phyloP scores from a whole-genome alignment of 352 stramenopile genomes.

The Phytophthora agathidicida region DNA sequence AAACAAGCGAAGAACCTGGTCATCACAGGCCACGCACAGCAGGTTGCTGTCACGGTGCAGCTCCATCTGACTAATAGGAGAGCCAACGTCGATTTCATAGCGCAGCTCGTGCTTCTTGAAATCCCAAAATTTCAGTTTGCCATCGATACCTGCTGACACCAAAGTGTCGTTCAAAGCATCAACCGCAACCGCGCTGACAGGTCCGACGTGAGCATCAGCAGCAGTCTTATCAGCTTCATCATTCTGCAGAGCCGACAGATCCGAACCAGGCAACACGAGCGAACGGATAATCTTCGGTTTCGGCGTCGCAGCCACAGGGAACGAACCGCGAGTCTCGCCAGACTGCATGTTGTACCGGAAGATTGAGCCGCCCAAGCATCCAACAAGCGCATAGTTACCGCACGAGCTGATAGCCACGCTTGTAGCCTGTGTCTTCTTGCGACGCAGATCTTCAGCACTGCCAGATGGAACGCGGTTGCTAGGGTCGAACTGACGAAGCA shows the following conservation, averaged over 20 bases:
- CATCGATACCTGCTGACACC: slow-evolving; percentile 87
- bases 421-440: slow-evolving; percentile 70
- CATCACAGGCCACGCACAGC: slow-evolving; percentile 88
- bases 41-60: slow-evolving; percentile 90
- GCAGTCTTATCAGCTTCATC: slow-evolving; percentile 42
- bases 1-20: slow-evolving; percentile 87
- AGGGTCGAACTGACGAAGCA: slow-evolving; percentile 91
- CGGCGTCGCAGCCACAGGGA: slow-evolving; percentile 80
- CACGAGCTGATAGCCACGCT: slow-evolving; percentile 87
- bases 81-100: slow-evolving; percentile 75
- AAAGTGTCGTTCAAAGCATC: slow-evolving; percentile 86
- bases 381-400: slow-evolving; percentile 96
- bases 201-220: slow-evolving; percentile 64
- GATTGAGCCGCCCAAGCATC: slow-evolving; percentile 89
- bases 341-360: slow-evolving; percentile 98
- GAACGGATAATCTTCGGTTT: slow-evolving; percentile 68
- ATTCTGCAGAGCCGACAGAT: slow-evolving; percentile 30
- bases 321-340: slow-evolving; percentile 91
- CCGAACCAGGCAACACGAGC: slow-evolving; percentile 65
- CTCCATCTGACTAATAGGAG: slow-evolving; percentile 80
- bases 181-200: slow-evolving; percentile 88
- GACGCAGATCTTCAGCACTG: slow-evolving; percentile 64
- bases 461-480: slow-evolving; percentile 63
- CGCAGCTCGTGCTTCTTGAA: slow-evolving; percentile 80
- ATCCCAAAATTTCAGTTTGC: slow-evolving; percentile 91